These are phyloP conservation scores for Dipteronia sinensis DNA, from an alignment of 345 rosid genomes.

Conservation along the genomic window DNA sequence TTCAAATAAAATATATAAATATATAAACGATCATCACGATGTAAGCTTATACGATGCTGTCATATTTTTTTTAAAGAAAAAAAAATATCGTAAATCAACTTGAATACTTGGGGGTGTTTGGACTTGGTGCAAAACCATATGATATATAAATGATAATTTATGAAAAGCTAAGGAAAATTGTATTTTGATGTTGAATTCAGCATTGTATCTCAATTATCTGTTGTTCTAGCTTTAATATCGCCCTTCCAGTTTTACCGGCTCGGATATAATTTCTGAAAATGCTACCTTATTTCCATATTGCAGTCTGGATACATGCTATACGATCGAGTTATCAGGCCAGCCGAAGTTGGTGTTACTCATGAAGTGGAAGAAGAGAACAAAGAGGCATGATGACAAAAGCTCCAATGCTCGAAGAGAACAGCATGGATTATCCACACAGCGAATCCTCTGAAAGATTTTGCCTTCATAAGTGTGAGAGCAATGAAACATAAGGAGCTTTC, in stretches of 20 bases:
- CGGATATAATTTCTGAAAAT: neutral
- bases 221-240: neutral
- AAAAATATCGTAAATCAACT: neutral
- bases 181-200: neutral
- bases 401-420: neutral
- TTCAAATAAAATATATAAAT: slow-evolving; percentile 7
- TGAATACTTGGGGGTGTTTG: neutral
- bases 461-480: neutral
- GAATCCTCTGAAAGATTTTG: slow-evolving; percentile 20
- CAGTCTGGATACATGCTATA: slow-evolving; percentile 82
- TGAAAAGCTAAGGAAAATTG: neutral
- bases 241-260: neutral
- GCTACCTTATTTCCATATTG: slow-evolving; percentile 11
- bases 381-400: slow-evolving; percentile 36
- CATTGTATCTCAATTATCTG: neutral
- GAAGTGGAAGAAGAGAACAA: slow-evolving; percentile 39
- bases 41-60: neutral
- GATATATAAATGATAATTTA: neutral
- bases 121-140: neutral
- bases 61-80: no score
- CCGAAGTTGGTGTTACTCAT: slow-evolving; percentile 90
- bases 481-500: slow-evolving; percentile 13
- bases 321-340: slow-evolving; percentile 89
- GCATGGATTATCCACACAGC: neutral
- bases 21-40: neutral